Conservation (phyloP, 179 eudicot species). For the Amaranthus tricolor region DNA sequence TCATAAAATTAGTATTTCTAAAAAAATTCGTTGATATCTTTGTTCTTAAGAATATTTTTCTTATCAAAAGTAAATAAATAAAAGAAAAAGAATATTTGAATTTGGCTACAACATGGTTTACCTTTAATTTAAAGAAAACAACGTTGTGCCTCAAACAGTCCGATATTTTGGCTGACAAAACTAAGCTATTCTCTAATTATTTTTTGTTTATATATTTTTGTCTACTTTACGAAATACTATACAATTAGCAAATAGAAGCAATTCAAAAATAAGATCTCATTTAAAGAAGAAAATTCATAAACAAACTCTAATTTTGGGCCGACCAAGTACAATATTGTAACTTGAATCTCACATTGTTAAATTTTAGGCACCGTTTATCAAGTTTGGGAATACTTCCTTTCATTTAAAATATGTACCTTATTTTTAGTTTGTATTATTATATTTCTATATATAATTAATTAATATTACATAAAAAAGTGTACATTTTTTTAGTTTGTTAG, state of each 20-base stretch:
- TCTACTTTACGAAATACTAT: too few species aligned
- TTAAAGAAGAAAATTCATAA: neutral
- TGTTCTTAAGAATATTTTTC: too few species aligned
- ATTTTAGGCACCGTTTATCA: slow-evolving; percentile 10
- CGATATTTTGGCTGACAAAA: slow-evolving; percentile 16
- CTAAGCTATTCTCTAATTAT: neutral
- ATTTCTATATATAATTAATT: too few species aligned
- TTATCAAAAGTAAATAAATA: neutral
- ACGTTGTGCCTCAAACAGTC: neutral
- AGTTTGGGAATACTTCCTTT: neutral
- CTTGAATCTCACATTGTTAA: slow-evolving; percentile 8
- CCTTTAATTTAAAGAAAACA: too few species aligned
- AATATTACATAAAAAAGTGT: too few species aligned
- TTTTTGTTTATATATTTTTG: slow-evolving; percentile 1
- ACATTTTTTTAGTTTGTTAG: too few species aligned
- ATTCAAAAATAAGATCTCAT: neutral
- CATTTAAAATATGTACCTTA: too few species aligned
- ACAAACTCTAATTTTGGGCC: neutral
- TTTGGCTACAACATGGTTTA: neutral
- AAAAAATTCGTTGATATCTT: too few species aligned
- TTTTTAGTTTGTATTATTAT: too few species aligned
- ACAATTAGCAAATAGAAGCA: neutral
- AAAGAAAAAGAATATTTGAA: neutral
- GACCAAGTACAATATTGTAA: slow-evolving; percentile 9
- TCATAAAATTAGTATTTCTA: too few species aligned